These are phyloP conservation scores for Anisodus tanguticus DNA, from an alignment of 257 asterid species.

Conservation along the genomic window DNA sequence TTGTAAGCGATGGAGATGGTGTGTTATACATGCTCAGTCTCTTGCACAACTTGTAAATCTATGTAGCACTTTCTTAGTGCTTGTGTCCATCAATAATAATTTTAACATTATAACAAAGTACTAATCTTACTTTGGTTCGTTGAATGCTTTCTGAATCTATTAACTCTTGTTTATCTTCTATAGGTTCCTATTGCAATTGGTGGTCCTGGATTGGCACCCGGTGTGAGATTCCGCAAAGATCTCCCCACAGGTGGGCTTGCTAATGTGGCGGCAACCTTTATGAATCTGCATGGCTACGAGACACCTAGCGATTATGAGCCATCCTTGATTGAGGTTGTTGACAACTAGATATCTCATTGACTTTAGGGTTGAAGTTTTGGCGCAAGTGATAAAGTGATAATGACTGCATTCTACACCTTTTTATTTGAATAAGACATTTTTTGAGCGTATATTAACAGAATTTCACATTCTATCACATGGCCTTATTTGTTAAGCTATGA, in stretches of 20 bases:
- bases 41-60: conserved; percentile 12
- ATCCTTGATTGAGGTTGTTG: conserved; percentile 83
- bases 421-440: conserved; percentile 23
- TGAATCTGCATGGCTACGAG: conserved; percentile 84
- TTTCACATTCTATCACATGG: not conserved
- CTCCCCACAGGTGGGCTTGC: conserved; percentile 87
- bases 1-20: not conserved
- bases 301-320: conserved; percentile 92
- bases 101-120: not conserved
- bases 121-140: not conserved
- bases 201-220: conserved; percentile 83
- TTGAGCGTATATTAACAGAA: not conserved
- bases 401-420: not conserved
- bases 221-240: conserved; percentile 81
- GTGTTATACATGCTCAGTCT: not conserved
- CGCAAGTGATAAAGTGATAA: not conserved
- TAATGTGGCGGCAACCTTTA: conserved; percentile 92
- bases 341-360: conserved; percentile 45
- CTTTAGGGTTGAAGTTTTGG: conserved; percentile 31
- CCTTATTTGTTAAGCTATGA: not conserved
- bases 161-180: not conserved
- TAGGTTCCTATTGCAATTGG: conserved; percentile 97
- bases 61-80: not conserved
- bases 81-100: not conserved
- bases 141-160: not conserved